Evolutionary conservation across 2,329 filamentous ascomycete genomes (phyloP).

Genomic region (Nannizziopsis barbatae): DNA sequence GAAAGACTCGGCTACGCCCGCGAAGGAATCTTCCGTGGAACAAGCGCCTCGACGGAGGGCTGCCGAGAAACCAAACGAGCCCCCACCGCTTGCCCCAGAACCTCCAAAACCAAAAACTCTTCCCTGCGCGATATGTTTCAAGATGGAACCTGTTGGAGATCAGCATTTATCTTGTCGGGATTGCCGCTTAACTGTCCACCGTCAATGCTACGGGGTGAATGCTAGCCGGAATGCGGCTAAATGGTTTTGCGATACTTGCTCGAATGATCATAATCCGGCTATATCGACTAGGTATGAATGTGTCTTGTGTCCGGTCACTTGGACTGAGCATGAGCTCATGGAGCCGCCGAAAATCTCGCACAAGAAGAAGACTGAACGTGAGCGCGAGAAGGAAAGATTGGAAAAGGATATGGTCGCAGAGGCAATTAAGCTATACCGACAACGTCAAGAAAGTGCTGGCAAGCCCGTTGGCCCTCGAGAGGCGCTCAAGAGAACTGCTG

Average conservation of each 20-base stretch:
- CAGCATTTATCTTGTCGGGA: slow-evolving; percentile 70
- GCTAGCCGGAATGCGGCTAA: slow-evolving; percentile 57
- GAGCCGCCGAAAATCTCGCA: slow-evolving; percentile 66
- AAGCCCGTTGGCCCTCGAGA: slow-evolving; percentile 77
- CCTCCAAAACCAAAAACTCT: slow-evolving; percentile 66
- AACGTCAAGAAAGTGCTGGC: slow-evolving; percentile 71
- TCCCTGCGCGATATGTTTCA: slow-evolving; percentile 74
- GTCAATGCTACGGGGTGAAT: slow-evolving; percentile 81
- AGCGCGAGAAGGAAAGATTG: slow-evolving; percentile 73
- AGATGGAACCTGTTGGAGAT: slow-evolving; percentile 59
- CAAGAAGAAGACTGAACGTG: slow-evolving; percentile 87
- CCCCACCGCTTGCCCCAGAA: slow-evolving; percentile 58
- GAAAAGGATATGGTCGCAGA: slow-evolving; percentile 76
- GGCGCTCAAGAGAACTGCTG: slow-evolving; percentile 81
- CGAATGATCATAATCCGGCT: slow-evolving; percentile 82
- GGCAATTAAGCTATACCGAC: slow-evolving; percentile 69
- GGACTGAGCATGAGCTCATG: slow-evolving; percentile 71
- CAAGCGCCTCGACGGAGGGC: slow-evolving; percentile 49
- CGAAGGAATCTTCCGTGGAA: slow-evolving; percentile 35
- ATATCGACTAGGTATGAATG: slow-evolving; percentile 94
- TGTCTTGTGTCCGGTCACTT: slow-evolving; percentile 74
- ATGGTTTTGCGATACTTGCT: slow-evolving; percentile 93
- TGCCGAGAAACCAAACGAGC: slow-evolving; percentile 45
- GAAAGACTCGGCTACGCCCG: slow-evolving; percentile 41
- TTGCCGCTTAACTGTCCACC: slow-evolving; percentile 84